Evolutionary conservation across 1,284 basidiomycete species (phyloP).

Genomic region (Austroboletus novae-zelandiae): DNA sequence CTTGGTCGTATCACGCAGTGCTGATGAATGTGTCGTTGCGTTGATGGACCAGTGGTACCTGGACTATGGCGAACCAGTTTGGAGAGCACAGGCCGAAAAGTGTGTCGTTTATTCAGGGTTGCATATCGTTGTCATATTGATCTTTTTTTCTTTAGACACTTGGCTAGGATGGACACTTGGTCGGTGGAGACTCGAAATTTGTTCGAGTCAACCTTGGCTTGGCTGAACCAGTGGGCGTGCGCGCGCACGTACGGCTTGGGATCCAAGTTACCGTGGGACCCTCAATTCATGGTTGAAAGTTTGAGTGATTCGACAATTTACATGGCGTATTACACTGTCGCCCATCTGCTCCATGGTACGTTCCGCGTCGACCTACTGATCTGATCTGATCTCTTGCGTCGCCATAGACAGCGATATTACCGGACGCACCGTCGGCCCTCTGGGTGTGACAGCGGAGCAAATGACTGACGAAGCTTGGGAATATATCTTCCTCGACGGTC

Average conservation of each 20-base stretch:
- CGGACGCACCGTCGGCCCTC: conserved; percentile 77
- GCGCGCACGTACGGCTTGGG: conserved; percentile 96
- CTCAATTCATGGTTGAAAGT: conserved; percentile 94
- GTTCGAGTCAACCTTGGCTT: conserved; percentile 90
- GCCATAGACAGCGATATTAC: conserved; percentile 65
- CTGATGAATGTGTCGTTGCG: conserved; percentile 96
- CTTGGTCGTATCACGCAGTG: conserved; percentile 84
- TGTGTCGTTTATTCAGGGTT: conserved; percentile 48
- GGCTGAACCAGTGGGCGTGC: conserved; percentile 99
- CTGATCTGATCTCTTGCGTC: not conserved
- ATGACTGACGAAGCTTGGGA: conserved; percentile 99
- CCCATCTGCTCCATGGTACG: conserved; percentile 84
- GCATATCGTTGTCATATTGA: not conserved
- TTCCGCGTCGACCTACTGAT: not conserved
- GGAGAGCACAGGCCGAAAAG: conserved; percentile 88
- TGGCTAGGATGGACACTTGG: conserved; percentile 90
- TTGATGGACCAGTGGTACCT: conserved; percentile 99
- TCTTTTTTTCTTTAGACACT: conserved; percentile 47
- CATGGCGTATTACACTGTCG: conserved; percentile 98
- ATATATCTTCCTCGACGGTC: conserved; percentile 81
- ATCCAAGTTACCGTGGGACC: conserved; percentile 96
- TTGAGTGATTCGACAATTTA: conserved; percentile 98
- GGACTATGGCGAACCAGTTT: conserved; percentile 91
- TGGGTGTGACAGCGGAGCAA: conserved; percentile 86
- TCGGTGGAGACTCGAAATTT: conserved; percentile 85